A percentile compares a stretch with the other conserved stretches of the same genome.
These are phyloP conservation scores for Tolypocladium sp. DNA, from an alignment of 2,329 filamentous ascomycete species.

Conservation along the genomic window DNA sequence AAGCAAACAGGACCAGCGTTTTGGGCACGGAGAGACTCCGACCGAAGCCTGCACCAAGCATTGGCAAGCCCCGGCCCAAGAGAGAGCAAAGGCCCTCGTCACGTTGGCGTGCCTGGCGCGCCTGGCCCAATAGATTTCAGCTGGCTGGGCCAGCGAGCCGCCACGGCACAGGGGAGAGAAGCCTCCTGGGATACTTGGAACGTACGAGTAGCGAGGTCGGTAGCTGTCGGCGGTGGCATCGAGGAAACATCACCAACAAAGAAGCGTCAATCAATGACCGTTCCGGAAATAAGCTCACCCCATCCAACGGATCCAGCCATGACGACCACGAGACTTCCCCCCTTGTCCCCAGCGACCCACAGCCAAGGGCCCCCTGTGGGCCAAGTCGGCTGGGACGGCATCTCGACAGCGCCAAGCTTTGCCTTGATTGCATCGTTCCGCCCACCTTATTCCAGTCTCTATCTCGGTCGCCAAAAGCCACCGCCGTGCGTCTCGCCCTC, in stretches of 20 bases:
- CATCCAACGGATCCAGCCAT: neutral
- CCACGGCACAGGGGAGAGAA: neutral
- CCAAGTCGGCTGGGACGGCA: conserved; percentile 31
- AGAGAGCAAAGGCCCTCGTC: neutral
- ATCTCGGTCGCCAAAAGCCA: neutral
- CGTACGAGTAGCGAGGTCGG: neutral
- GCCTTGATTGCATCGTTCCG: neutral
- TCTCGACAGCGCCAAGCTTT: conserved; percentile 19
- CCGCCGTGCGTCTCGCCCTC: neutral
- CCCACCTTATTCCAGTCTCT: neutral
- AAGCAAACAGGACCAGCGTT: neutral
- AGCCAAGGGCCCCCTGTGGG: conserved; percentile 12
- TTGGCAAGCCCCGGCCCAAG: neutral
- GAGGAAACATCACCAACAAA: neutral
- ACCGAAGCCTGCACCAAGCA: neutral
- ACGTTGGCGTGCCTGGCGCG: neutral
- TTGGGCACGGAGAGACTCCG: neutral
- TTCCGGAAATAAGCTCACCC: neutral
- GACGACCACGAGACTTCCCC: conserved; percentile 1
- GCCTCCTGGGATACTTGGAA: neutral
- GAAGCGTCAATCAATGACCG: neutral
- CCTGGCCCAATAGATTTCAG: neutral
- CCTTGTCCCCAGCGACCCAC: conserved; percentile 1
- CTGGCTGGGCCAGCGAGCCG: neutral
- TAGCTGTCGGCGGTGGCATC: neutral